Evolutionary conservation across 768 basidiomycete genomes (phyloP), one percentile per base, ranked within the genome.

Genomic region (Rhizopogon sp.): DNA sequence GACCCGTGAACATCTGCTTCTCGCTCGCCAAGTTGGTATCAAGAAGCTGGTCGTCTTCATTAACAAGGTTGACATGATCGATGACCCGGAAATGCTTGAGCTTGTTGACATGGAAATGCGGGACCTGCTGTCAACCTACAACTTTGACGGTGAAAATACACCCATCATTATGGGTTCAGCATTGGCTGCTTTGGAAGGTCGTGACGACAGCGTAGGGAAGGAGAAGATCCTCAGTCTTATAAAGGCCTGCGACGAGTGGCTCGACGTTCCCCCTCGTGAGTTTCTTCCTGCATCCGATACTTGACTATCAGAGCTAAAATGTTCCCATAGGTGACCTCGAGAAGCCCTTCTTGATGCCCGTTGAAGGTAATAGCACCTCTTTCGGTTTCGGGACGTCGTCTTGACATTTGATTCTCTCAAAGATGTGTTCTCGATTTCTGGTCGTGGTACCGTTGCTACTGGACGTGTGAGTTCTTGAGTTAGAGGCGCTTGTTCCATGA

Each of bases 81-180:
- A 88, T 58, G 97, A 99, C 80, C 84, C 88, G 5, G 97, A 99
- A 79, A 98, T 99, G 94, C 77, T 98, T 54, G 93, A 97, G 76
- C 88, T 99, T 56, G 97, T 99, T 57, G 97, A 99, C 64, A 98
- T 99, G 95, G 97, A 99, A 81, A 99, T 99, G 87, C 87, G 97
- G 56, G 97, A 99, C 67, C 80, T 99, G 10, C 81, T 99, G 22
- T 75, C 84, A 3, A 85, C 84, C 13, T 98, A 98, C 77, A 90
- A 93, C 64, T 99, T 90, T 60, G 97, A 99, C 64, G 97, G 97
- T 52, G 97, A 99, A 72, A 81, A 87, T 64, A 98, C 97, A 0
- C 97, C 97, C n/a, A 98, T 99, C 64, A 71, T 98, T 66, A 94
- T 93, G 89, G 97, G 97, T 43, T 95, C 94, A 17, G 97, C 97